Percentiles rank a stretch among this genome's conserved stretches.
phyloP scores from a whole-genome alignment of 306 rosid genomes.

The Sophora flavescens region DNA sequence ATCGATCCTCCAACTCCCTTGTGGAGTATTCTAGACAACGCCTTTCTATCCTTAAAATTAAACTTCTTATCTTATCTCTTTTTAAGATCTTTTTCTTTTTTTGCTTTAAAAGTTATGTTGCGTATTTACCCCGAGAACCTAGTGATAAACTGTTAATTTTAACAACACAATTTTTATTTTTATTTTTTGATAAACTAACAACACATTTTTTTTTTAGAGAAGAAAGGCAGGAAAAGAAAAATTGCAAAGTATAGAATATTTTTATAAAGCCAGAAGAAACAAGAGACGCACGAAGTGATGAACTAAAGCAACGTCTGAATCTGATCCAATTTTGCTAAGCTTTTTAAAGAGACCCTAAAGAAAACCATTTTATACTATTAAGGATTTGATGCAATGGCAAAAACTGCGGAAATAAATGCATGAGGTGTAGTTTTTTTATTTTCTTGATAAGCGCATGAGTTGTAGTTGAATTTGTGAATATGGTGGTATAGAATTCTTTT shows the following conservation, averaged over 20 bases:
- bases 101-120: neutral
- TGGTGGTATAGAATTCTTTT: neutral
- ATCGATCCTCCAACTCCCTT: too few species aligned
- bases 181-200: neutral
- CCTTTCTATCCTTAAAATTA: slow-evolving; percentile 4
- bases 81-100: slow-evolving; percentile 5
- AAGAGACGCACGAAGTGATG: neutral
- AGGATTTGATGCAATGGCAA: neutral
- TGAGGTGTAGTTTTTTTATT: neutral
- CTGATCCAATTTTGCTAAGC: neutral
- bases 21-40: too few species aligned
- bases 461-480: neutral
- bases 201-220: neutral
- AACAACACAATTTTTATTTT: neutral
- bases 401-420: slow-evolving; percentile 7
- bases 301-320: neutral
- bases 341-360: neutral
- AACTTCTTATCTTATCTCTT: neutral
- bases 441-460: too few species aligned
- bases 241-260: slow-evolving; percentile 5
- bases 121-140: neutral
- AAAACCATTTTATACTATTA: slow-evolving; percentile 1
- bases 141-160: slow-evolving; percentile 7
- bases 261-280: neutral
- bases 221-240: neutral